Evolutionary conservation across 805 yeast genomes (phyloP).

Genomic region (Yarrowia phangngaensis): DNA sequence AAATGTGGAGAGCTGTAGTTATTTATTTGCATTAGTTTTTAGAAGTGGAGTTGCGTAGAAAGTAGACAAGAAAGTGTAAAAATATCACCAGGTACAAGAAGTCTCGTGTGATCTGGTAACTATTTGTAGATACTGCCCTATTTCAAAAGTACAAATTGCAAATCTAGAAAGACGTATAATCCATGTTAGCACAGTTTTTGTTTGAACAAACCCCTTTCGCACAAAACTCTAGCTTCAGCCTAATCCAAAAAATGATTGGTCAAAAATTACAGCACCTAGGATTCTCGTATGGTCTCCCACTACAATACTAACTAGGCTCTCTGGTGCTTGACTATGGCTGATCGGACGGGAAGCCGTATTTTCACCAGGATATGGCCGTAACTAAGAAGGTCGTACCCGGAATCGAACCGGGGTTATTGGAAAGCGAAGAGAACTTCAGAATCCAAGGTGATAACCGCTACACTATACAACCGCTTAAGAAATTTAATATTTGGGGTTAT

Average conservation of each 20-base stretch:
- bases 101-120: too few species aligned
- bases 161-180: too few species aligned
- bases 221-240: too few species aligned
- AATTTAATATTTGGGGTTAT: too few species aligned
- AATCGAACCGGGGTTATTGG: conserved; percentile 27
- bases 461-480: conserved; percentile 27
- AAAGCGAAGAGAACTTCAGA: conserved; percentile 19
- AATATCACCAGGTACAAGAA: too few species aligned
- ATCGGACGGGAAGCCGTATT: conserved; percentile 27
- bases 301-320: conserved; percentile 26
- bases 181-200: too few species aligned
- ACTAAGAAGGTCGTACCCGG: conserved; percentile 24
- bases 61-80: too few species aligned
- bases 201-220: too few species aligned
- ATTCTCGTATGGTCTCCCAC: conserved; percentile 27
- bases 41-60: too few species aligned
- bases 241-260: background rate
- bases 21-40: conserved; percentile 19
- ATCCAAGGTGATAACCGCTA: conserved; percentile 27
- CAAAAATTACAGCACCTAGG: conserved; percentile 25
- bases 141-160: too few species aligned
- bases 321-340: conserved; percentile 27
- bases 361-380: conserved; percentile 27
- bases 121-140: too few species aligned
- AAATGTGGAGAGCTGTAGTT: conserved; percentile 27